Evolutionary conservation across 192 early-diverging fungal genomes (phyloP).

Genomic region (Physocladia obscura): DNA sequence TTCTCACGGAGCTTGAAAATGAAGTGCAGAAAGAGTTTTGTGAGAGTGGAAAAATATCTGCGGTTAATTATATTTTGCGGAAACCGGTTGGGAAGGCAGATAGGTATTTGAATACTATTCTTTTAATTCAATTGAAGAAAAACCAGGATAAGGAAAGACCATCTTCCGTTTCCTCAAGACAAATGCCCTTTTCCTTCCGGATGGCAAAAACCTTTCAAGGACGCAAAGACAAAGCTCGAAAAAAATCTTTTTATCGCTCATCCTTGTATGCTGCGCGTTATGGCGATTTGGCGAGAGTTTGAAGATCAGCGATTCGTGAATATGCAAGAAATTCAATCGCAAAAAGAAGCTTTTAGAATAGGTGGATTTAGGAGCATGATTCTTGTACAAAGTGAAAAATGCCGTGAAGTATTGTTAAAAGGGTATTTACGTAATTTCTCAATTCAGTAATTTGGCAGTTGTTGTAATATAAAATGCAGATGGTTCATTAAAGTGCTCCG

Average conservation of each 20-base stretch:
- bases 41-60: constrained; percentile 53
- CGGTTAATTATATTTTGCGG: constrained; percentile 52
- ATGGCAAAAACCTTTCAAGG: constrained; percentile 47
- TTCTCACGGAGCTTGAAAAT: constrained; percentile 40
- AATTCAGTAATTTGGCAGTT: too few relatives aligned
- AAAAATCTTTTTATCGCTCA: constrained; percentile 45
- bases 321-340: constrained; percentile 40
- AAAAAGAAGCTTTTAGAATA: constrained; percentile 50
- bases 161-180: constrained; percentile 41
- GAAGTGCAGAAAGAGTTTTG: constrained; percentile 48
- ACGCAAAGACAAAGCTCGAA: constrained; percentile 48
- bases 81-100: constrained; percentile 21
- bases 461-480: constrained; percentile 30
- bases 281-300: constrained; percentile 47
- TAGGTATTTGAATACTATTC: constrained; percentile 2
- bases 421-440: constrained; percentile 40
- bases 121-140: too few relatives aligned
- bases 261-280: constrained; percentile 39
- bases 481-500: constrained; percentile 43
- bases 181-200: constrained; percentile 49
- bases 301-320: constrained; percentile 45
- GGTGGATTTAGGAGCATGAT: constrained; percentile 50
- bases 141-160: constrained; percentile 18
- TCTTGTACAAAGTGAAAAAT: constrained; percentile 60
- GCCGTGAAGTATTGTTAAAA: constrained; percentile 50